Conservation (phyloP, 208 protist genomes). For the Phytomonas sp. region DNA sequence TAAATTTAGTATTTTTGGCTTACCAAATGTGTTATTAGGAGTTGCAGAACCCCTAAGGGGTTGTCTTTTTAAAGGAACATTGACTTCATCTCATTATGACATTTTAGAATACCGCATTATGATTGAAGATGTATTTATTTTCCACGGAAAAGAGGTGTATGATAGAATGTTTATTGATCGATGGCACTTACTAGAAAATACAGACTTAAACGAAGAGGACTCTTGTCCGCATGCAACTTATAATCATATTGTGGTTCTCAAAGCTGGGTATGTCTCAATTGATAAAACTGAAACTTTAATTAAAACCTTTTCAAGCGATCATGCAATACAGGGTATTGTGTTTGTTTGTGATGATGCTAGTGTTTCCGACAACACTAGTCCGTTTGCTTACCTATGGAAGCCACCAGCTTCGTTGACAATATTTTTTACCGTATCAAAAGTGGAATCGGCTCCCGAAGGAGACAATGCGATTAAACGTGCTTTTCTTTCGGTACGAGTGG, state of each 20-base stretch:
- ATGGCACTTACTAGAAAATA: slow-evolving; percentile 40
- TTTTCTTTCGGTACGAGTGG: slow-evolving; percentile 28
- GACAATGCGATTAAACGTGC: slow-evolving; percentile 34
- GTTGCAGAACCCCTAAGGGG: slow-evolving; percentile 16
- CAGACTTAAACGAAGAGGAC: slow-evolving; percentile 50
- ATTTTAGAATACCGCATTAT: slow-evolving; percentile 59
- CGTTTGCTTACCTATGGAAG: slow-evolving; percentile 40
- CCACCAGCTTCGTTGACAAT: slow-evolving; percentile 39
- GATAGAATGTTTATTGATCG: slow-evolving; percentile 47
- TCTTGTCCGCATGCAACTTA: slow-evolving; percentile 56
- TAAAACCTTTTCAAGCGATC: slow-evolving; percentile 30
- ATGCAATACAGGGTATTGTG: slow-evolving; percentile 46
- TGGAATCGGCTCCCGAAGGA: slow-evolving; percentile 21
- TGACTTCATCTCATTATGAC: slow-evolving; percentile 46
- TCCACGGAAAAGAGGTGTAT: slow-evolving; percentile 47
- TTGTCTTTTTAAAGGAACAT: slow-evolving; percentile 53
- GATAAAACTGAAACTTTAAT: slow-evolving; percentile 23
- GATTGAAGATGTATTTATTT: slow-evolving; percentile 65
- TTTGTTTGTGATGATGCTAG: slow-evolving; percentile 37
- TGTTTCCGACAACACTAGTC: slow-evolving; percentile 10
- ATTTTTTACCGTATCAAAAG: slow-evolving; percentile 36
- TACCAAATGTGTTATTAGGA: slow-evolving; percentile 53
- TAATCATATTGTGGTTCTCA: slow-evolving; percentile 47
- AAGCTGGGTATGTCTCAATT: slow-evolving; percentile 34
- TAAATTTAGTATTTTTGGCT: slow-evolving; percentile 43